Evolutionary conservation across 208 protist genomes (phyloP).

Genomic region (Blastocrithidia nonstop): DNA sequence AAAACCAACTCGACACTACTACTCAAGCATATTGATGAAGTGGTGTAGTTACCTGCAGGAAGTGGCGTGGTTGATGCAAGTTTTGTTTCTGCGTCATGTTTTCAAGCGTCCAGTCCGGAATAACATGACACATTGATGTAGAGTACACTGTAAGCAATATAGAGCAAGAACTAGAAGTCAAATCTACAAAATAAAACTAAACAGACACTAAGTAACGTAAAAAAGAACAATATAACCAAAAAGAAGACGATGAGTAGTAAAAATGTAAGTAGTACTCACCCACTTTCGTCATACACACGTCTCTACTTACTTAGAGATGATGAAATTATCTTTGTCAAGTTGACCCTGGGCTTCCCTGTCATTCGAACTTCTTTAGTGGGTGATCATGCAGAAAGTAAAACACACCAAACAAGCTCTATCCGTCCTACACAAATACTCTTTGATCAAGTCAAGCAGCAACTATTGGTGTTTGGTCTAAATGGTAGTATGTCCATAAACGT

Average conservation of each 20-base stretch:
- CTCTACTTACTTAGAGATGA: constrained; percentile 57
- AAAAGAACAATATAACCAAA: not conserved
- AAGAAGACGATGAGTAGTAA: not conserved
- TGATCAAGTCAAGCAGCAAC: not conserved
- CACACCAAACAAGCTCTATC: not conserved
- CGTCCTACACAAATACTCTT: not conserved
- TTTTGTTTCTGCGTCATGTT: constrained; percentile 17
- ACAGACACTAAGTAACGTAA: constrained; percentile 4
- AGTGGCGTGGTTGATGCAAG: constrained; percentile 44
- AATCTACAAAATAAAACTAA: too few relatives aligned
- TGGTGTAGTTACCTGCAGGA: constrained; percentile 27
- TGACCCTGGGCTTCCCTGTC: constrained; percentile 29
- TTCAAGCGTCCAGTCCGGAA: too few relatives aligned
- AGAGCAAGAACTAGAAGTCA: too few relatives aligned
- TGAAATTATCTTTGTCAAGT: constrained; percentile 30
- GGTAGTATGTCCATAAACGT: constrained; percentile 11
- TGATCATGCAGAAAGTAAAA: not conserved
- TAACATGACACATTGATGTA: too few relatives aligned
- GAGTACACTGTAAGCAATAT: too few relatives aligned
- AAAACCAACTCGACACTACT: constrained; percentile 17
- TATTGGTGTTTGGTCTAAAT: constrained; percentile 11
- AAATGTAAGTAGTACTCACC: not conserved
- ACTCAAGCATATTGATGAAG: constrained; percentile 32
- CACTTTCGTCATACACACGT: too few relatives aligned
- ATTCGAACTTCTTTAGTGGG: constrained; percentile 11